phyloP scores from a whole-genome alignment of 768 basidiomycete genomes.

The Psilocybe tampanensis region DNA sequence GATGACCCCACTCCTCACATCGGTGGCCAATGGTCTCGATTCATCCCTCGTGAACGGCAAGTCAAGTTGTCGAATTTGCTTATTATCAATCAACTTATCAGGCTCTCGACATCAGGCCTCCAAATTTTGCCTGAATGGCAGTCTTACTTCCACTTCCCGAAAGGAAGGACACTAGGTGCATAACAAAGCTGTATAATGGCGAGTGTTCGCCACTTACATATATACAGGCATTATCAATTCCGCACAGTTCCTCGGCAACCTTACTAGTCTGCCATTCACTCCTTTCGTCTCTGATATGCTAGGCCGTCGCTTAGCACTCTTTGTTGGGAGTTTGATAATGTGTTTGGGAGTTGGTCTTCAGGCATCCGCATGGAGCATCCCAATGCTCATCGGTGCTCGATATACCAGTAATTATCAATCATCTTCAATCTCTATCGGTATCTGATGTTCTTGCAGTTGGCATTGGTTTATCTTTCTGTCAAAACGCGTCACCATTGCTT shows the following conservation, averaged over 20 bases:
- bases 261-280: conserved; percentile 64
- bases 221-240: conserved; percentile 61
- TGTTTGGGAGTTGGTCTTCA: conserved; percentile 64
- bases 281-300: conserved; percentile 61
- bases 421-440: neutral
- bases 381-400: conserved; percentile 59
- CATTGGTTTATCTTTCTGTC: conserved; percentile 60
- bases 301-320: conserved; percentile 62
- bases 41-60: conserved; percentile 63
- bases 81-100: conserved; percentile 15
- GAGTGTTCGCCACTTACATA: neutral
- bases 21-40: conserved; percentile 68
- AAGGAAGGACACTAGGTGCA: conserved; percentile 51
- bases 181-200: neutral
- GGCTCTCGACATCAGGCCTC: conserved; percentile 44
- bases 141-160: conserved; percentile 53
- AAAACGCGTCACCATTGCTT: conserved; percentile 64
- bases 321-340: conserved; percentile 65
- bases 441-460: conserved; percentile 47
- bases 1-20: conserved; percentile 64
- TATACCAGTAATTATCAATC: conserved; percentile 45
- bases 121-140: conserved; percentile 72
- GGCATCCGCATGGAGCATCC: conserved; percentile 44
- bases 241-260: conserved; percentile 61
- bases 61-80: neutral